phyloP scores from a whole-genome alignment of 352 stramenopile genomes.

The Globisporangium canariense region DNA sequence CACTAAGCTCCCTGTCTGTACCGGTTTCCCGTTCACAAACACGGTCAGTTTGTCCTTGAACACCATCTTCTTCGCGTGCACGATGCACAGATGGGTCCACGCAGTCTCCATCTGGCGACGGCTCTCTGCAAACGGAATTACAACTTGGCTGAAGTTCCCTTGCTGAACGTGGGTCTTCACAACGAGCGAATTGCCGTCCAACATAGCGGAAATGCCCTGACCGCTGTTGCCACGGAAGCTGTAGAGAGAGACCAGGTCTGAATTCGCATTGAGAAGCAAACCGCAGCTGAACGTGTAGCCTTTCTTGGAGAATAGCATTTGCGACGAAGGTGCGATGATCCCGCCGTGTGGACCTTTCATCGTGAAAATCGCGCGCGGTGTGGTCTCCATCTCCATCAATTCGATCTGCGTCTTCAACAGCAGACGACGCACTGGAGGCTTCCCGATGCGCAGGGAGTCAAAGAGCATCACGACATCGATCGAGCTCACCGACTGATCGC shows the following conservation, averaged over 20 bases:
- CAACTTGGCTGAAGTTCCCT: slow-evolving; percentile 40
- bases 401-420: slow-evolving; percentile 58
- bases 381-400: slow-evolving; percentile 49
- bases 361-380: slow-evolving; percentile 65
- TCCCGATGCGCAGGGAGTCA: slow-evolving; percentile 60
- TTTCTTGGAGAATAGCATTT: slow-evolving; percentile 67
- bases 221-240: slow-evolving; percentile 75
- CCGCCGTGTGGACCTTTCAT: slow-evolving; percentile 63
- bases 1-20: slow-evolving; percentile 60
- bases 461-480: slow-evolving; percentile 66
- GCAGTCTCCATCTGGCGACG: slow-evolving; percentile 44
- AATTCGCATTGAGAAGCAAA: slow-evolving; percentile 36
- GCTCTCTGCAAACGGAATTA: slow-evolving; percentile 52
- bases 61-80: slow-evolving; percentile 87
- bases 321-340: slow-evolving; percentile 55
- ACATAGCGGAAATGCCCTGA: slow-evolving; percentile 59
- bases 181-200: slow-evolving; percentile 55
- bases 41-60: slow-evolving; percentile 86
- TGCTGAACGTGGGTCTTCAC: slow-evolving; percentile 49
- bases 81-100: slow-evolving; percentile 77
- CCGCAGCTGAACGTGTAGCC: slow-evolving; percentile 75
- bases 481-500: slow-evolving; percentile 53
- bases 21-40: slow-evolving; percentile 53
- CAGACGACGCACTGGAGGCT: slow-evolving; percentile 34
- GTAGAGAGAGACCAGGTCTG: slow-evolving; percentile 47